A percentile compares a stretch with the other conserved stretches of the same genome.
Evolutionary conservation across 2,329 filamentous ascomycete species (phyloP).

Genomic region (Coleophoma eucalyptorum): DNA sequence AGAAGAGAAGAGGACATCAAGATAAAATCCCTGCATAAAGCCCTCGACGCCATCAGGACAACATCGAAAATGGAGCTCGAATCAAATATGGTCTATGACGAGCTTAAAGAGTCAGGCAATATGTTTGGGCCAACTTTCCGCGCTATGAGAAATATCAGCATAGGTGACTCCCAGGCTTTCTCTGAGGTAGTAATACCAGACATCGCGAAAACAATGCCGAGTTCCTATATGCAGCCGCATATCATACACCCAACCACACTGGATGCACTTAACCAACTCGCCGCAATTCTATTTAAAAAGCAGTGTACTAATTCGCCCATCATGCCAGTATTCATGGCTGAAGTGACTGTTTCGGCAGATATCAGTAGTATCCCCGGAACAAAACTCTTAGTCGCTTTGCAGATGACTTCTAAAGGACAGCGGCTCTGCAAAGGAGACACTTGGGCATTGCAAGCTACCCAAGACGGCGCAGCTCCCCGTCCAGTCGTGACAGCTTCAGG

Average conservation of each 20-base stretch:
- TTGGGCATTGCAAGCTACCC: too few relatives aligned
- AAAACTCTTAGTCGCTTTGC: conserved; percentile 15
- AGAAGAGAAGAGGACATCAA: background rate
- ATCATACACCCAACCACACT: conserved; percentile 31
- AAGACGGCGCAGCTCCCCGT: background rate
- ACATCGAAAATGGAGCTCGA: background rate
- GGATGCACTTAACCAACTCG: conserved; percentile 29
- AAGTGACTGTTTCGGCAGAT: conserved; percentile 27
- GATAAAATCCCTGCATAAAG: background rate
- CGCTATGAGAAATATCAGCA: background rate
- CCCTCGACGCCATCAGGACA: background rate
- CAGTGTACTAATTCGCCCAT: conserved; percentile 17
- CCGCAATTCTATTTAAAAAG: conserved; percentile 22
- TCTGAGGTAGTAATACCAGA: conserved; percentile 13
- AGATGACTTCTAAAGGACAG: background rate
- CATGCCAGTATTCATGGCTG: conserved; percentile 26
- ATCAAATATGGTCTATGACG: conserved; percentile 14
- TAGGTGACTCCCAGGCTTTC: background rate
- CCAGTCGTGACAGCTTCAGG: background rate
- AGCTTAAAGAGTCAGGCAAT: conserved; percentile 13
- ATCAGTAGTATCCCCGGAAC: conserved; percentile 13
- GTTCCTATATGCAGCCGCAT: conserved; percentile 24
- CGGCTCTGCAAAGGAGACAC: too few relatives aligned
- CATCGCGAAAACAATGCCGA: conserved; percentile 26
- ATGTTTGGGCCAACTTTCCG: conserved; percentile 4